A percentile compares a stretch with the other conserved stretches of the same genome.
Evolutionary conservation across 2,329 filamentous ascomycete genomes (phyloP).

Genomic region (Diaporthe nobilis): DNA sequence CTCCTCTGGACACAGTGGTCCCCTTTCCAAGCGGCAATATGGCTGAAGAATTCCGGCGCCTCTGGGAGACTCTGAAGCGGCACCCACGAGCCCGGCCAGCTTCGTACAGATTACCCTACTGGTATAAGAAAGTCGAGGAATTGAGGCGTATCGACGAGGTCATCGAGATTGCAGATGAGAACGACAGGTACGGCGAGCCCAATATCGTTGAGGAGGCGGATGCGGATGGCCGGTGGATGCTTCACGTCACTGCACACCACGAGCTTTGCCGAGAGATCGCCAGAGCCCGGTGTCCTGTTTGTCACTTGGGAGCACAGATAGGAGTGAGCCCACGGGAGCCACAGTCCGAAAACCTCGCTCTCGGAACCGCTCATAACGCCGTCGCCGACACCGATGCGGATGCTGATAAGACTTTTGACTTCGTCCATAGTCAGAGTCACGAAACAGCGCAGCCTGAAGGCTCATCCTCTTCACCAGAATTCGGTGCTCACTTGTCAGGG

Average conservation of each 20-base stretch:
- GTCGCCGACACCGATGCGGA: neutral
- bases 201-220: neutral
- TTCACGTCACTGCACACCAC: neutral
- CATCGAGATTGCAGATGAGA: neutral
- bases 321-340: neutral
- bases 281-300: neutral
- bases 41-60: neutral
- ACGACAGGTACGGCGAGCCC: constrained; percentile 10
- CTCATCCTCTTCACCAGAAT: neutral
- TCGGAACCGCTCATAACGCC: neutral
- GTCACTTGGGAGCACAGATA: too few relatives aligned
- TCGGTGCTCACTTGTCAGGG: neutral
- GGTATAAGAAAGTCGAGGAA: neutral
- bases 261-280: neutral
- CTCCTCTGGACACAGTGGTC: neutral
- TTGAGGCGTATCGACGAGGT: constrained; percentile 23
- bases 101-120: neutral
- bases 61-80: neutral
- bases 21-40: neutral
- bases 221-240: constrained; percentile 31
- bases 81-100: neutral
- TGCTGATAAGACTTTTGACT: neutral
- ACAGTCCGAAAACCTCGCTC: too few relatives aligned
- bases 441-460: neutral
- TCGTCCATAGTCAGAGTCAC: neutral